Evolutionary conservation across 2,329 filamentous ascomycete species (phyloP).

Genomic region (Cyphellophora attinorum): DNA sequence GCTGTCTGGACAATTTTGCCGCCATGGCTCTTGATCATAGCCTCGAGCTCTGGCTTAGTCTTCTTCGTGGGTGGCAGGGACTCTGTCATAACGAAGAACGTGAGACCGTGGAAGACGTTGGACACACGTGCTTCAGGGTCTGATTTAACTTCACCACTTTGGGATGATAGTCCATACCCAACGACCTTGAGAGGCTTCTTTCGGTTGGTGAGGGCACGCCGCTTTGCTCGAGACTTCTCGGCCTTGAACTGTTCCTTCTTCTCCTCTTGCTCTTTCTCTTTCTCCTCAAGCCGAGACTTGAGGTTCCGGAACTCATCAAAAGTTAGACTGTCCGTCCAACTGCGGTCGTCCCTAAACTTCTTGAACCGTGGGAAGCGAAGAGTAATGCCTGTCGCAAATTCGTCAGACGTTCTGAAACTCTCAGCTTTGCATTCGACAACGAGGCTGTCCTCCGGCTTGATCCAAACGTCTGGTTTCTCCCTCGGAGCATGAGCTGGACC

Average conservation of each 20-base stretch:
- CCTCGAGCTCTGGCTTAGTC: slow-evolving; percentile 69
- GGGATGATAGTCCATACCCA: slow-evolving; percentile 54
- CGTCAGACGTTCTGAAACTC: slow-evolving; percentile 62
- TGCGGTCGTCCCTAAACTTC: slow-evolving; percentile 67
- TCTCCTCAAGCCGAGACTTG: slow-evolving; percentile 58
- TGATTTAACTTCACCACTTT: slow-evolving; percentile 16
- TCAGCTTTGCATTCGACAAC: slow-evolving; percentile 86
- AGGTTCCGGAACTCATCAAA: slow-evolving; percentile 68
- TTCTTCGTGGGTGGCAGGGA: slow-evolving; percentile 60
- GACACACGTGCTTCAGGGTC: background rate
- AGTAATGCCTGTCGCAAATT: slow-evolving; percentile 68
- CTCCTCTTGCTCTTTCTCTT: slow-evolving; percentile 61
- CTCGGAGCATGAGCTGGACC: slow-evolving; percentile 60
- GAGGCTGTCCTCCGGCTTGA: slow-evolving; percentile 76
- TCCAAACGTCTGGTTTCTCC: slow-evolving; percentile 87
- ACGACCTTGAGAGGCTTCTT: slow-evolving; percentile 63
- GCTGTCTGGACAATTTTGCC: slow-evolving; percentile 70
- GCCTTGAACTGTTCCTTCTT: slow-evolving; percentile 35
- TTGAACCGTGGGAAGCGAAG: slow-evolving; percentile 89
- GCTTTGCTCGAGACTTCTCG: slow-evolving; percentile 55
- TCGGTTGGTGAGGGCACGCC: slow-evolving; percentile 34
- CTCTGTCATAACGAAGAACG: slow-evolving; percentile 76
- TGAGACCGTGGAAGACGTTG: slow-evolving; percentile 60
- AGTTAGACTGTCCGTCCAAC: slow-evolving; percentile 72
- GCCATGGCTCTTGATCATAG: slow-evolving; percentile 72